These are phyloP conservation scores for Lentinula sp. DNA, from an alignment of 768 basidiomycete genomes.

Conservation along the genomic window DNA sequence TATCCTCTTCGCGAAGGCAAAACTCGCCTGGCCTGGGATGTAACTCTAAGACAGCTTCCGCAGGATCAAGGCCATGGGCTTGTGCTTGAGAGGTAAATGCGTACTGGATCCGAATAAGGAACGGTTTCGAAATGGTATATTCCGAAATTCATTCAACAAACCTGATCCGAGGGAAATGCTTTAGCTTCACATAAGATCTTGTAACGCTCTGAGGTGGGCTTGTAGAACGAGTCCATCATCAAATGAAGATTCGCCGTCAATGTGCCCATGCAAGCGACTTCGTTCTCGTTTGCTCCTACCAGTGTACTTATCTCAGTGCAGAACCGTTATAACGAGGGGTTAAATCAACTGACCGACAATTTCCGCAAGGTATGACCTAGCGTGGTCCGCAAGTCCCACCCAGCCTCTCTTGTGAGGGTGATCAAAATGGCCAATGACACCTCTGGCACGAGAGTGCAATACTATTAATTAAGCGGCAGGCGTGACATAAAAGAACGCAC, in stretches of 20 bases:
- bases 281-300: constrained; percentile 76
- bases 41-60: constrained; percentile 70
- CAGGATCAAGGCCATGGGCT: constrained; percentile 72
- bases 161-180: constrained; percentile 97
- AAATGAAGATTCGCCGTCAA: constrained; percentile 94
- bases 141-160: constrained; percentile 8
- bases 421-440: constrained; percentile 81
- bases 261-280: constrained; percentile 95
- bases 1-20: constrained; percentile 83
- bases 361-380: constrained; percentile 70
- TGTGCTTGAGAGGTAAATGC: constrained; percentile 90
- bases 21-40: constrained; percentile 80
- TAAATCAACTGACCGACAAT: constrained; percentile 60
- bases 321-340: background rate
- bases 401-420: constrained; percentile 85
- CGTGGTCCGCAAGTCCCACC: constrained; percentile 68
- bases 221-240: constrained; percentile 92
- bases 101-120: constrained; percentile 49
- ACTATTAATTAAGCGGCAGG: constrained; percentile 6
- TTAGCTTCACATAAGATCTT: constrained; percentile 94
- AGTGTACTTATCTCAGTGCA: background rate
- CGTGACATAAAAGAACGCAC: constrained; percentile 27
- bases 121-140: constrained; percentile 8
- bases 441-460: constrained; percentile 37
- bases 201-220: constrained; percentile 75